Conservation (phyloP, 768 basidiomycete genomes). For the Boletellus emodensis region DNA sequence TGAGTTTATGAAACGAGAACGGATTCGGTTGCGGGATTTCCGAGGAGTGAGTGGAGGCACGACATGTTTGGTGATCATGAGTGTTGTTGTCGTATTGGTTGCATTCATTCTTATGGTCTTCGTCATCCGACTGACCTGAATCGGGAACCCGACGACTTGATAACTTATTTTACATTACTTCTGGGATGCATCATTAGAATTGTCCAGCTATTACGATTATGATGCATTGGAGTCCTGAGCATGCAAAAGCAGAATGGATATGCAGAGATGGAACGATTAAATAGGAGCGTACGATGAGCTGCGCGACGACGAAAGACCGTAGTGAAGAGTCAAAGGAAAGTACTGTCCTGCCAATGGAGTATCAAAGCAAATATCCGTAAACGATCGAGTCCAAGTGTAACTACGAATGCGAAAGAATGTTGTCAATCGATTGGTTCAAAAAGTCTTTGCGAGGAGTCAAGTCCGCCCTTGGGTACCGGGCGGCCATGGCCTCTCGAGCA, state of each 20-base stretch:
- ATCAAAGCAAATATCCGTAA: constrained; percentile 3
- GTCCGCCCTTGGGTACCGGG: constrained; percentile 66
- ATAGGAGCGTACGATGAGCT: constrained; percentile 1
- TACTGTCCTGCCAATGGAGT: background rate
- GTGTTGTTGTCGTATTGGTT: constrained; percentile 61
- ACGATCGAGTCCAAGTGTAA: constrained; percentile 1
- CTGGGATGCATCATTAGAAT: constrained; percentile 1
- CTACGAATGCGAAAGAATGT: constrained; percentile 55
- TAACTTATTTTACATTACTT: constrained; percentile 6
- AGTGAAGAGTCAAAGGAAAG: background rate
- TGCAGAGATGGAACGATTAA: constrained; percentile 6
- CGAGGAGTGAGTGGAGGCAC: constrained; percentile 62
- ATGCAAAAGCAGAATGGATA: constrained; percentile 1
- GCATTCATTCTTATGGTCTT: constrained; percentile 71
- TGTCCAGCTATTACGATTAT: constrained; percentile 10
- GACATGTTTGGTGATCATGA: constrained; percentile 65
- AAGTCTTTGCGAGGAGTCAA: constrained; percentile 53
- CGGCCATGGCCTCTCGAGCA: constrained; percentile 58
- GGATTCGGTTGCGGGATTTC: constrained; percentile 57
- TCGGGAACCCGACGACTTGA: background rate
- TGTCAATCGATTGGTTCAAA: constrained; percentile 65
- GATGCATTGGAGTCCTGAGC: constrained; percentile 7
- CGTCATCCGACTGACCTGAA: constrained; percentile 61
- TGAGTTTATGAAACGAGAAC: constrained; percentile 62
- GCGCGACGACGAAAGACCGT: constrained; percentile 5